Evolutionary conservation across 495 filamentous ascomycete species (phyloP).

Genomic region (Penicillium flavigenum): DNA sequence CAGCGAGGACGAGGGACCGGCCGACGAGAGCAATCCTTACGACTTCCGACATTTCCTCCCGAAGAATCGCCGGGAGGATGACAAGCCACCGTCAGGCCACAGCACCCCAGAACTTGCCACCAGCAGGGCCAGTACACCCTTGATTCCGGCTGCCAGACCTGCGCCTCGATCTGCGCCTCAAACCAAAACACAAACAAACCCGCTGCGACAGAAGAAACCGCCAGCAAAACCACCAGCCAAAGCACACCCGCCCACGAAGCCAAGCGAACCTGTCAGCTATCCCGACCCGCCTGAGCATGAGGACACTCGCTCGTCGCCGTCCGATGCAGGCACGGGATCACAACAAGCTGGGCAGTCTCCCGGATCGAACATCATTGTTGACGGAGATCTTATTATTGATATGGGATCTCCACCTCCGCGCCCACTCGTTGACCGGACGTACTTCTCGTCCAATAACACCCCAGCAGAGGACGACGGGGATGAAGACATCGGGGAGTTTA

Average conservation of each 20-base stretch:
- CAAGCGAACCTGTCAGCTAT: constrained; percentile 13
- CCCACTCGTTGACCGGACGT: constrained; percentile 41
- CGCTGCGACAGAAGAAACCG: constrained; percentile 35
- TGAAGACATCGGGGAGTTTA: constrained; percentile 43
- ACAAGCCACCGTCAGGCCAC: constrained; percentile 37
- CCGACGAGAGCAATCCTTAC: constrained; percentile 56
- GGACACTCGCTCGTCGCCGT: constrained; percentile 27
- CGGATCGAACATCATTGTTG: constrained; percentile 47
- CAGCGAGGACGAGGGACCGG: constrained; percentile 44
- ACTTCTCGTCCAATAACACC: constrained; percentile 45
- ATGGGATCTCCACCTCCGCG: constrained; percentile 50
- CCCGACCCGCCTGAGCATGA: constrained; percentile 24
- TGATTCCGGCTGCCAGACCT: constrained; percentile 31
- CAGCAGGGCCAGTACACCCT: constrained; percentile 38
- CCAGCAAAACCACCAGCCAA: constrained; percentile 21
- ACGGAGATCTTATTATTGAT: constrained; percentile 51
- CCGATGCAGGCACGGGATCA: constrained; percentile 40
- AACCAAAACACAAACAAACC: constrained; percentile 38
- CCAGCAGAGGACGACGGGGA: constrained; percentile 38
- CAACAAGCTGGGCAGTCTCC: constrained; percentile 40
- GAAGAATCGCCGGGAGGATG: constrained; percentile 36
- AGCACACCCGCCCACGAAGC: constrained; percentile 19
- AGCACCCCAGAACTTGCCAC: constrained; percentile 42
- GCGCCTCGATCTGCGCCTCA: constrained; percentile 31
- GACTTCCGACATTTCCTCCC: constrained; percentile 60